Evolutionary conservation across 768 basidiomycete species (phyloP), one percentile per base, ranked within the genome.

Genomic region (Termitomyces sp.): DNA sequence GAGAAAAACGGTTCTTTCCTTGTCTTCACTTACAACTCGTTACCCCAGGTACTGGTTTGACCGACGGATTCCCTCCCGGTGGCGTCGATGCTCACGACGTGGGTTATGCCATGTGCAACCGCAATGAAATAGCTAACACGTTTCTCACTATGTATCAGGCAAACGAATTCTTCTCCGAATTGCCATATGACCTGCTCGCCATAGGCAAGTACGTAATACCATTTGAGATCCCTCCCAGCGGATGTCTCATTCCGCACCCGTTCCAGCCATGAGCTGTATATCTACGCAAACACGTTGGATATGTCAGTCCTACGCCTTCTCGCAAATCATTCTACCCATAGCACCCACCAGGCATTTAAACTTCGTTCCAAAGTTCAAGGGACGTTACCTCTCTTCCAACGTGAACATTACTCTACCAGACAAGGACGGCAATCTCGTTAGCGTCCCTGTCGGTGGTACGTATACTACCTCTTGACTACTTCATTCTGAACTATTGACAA

Each of bases 351-450:
- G 82, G 74, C 75, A 87, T 67, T 71, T 76, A 51, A 87, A 87
- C 66, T 89, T 92, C 63, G 84, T 75, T 5, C 86, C 64, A 2
- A 72, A 82, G 49, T 78, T 85, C 69, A 76, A 81, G 5, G 91
- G 89, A 11, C 79, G 86, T 46, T 95, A 93, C 69, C 74, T 97
- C 49, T 85, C 91, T 2, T 90, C 87, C 2, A 96, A 96, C 65
- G 90, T 53, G 56, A 92, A 95, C 72, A 90, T 96, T 67, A 93
- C 92, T 2, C 64, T 89, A 5, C 59, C 76, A 19, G 78, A 82
- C 63, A 37, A 57, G 37, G 16, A 45, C 9, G 56, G 75, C 27
- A 68, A 75, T 21, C 5, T 23, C 8, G 71, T 76, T 32, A 75
- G 59, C 45, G 66, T 69, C 5, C 72, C 76, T 2, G 71, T 77